Evolutionary conservation across 75 land plant genomes (phyloP), one percentile per base, ranked within the genome.

Genomic region (Pinus albicaulis): DNA sequence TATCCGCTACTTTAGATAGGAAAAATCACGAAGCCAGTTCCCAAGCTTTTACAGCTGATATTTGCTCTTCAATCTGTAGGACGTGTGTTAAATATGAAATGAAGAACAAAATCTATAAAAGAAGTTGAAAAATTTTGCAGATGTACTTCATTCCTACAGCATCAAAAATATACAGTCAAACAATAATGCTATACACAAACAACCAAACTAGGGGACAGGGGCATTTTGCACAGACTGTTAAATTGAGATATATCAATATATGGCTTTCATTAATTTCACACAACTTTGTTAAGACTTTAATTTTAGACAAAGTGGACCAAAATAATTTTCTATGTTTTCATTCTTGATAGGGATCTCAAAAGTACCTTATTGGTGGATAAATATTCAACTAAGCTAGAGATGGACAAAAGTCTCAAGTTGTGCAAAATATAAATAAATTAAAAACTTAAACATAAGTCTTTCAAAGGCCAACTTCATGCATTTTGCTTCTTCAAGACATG

Each of bases 21-120:
- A 31, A 64, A 64, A 64, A 64, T 31, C 38, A 64, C 41, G 17
- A 31, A 31, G 68, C 68, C 38, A 64, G 6, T 28, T 64, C 38
- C 68, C 38, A 64, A 64, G 25, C 71, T 68, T 68, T 68, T 44
- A 31, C 71, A 16, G n/a, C 71, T 36, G 52, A 68, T 68, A 68
- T 34, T 38, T 68, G n/a, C 52, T 41, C 52, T 38, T 68, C 71
- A 38, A 68, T 34, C 71, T 38, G 48, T 68, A 38, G 23, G 71
- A 38, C 23, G 38, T 38, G 11, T 68, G 71, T 44, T 68, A 34
- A 8, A 38, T 68, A 44, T 38, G 48, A 68, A 68, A 44, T 36
- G 13, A 68, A 3, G 52, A 36, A 68, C 23, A 61, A 22, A 61
- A 61, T 8, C 63, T 61, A 24, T n/a, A 20, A 10, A 7, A 68